phyloP scores from a whole-genome alignment of 331 rosid genomes.

The Malus hybrid region DNA sequence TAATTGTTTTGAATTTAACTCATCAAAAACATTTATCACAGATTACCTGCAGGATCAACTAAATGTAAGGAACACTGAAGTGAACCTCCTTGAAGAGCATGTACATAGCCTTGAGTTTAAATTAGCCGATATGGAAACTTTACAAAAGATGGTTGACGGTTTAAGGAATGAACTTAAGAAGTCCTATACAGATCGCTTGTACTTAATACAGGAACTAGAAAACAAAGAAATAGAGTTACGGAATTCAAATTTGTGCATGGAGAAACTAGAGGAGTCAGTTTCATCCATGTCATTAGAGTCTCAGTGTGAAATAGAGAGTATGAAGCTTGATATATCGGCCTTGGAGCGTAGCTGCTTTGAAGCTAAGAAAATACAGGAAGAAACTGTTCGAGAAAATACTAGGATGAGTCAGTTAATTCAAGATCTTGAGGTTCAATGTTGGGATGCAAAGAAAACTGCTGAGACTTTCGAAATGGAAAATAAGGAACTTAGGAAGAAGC shows the following conservation, averaged over 20 bases:
- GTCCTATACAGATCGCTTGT: constrained; percentile 41
- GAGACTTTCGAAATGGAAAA: constrained; percentile 47
- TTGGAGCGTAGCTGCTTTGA: constrained; percentile 61
- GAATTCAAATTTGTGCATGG: constrained; percentile 46
- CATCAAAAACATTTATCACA: constrained; percentile 34
- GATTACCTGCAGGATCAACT: constrained; percentile 85
- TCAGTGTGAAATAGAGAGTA: constrained; percentile 83
- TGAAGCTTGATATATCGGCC: constrained; percentile 72
- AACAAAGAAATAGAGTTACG: constrained; percentile 49
- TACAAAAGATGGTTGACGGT: constrained; percentile 41
- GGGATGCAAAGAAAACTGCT: constrained; percentile 31
- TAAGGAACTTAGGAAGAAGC: constrained; percentile 44
- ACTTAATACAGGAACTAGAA: constrained; percentile 53
- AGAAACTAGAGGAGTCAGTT: constrained; percentile 63
- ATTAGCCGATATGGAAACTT: constrained; percentile 40
- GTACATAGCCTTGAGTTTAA: constrained; percentile 48
- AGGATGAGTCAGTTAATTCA: constrained; percentile 37
- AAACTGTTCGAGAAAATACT: constrained; percentile 49
- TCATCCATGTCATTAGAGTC: constrained; percentile 69
- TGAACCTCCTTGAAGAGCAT: constrained; percentile 43
- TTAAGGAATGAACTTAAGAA: constrained; percentile 52
- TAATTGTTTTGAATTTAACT: constrained; percentile 9
- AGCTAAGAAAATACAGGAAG: constrained; percentile 60
- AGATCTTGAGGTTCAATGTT: constrained; percentile 44
- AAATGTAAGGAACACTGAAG: constrained; percentile 50